These are phyloP conservation scores for Tremella yokohamensis DNA, from an alignment of 768 basidiomycete genomes.

Conservation along the genomic window DNA sequence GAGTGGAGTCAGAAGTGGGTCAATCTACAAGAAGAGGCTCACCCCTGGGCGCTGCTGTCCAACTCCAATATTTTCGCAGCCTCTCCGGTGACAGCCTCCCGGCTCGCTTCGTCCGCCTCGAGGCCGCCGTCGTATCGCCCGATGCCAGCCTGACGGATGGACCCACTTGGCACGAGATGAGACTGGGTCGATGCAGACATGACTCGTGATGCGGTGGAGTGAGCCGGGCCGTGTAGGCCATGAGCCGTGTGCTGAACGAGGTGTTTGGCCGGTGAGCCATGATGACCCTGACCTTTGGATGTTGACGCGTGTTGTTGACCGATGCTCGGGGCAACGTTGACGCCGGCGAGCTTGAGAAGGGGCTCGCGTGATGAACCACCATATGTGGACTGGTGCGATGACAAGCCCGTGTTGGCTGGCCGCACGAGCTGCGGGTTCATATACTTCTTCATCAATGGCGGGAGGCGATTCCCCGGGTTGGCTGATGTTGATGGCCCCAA, in stretches of 20 bases:
- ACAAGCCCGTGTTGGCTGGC: slow-evolving; percentile 40
- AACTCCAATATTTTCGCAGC: slow-evolving; percentile 76
- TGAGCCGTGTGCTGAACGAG: slow-evolving; percentile 46
- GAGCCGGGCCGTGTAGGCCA: slow-evolving; percentile 51
- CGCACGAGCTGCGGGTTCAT: slow-evolving; percentile 45
- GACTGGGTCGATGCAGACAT: slow-evolving; percentile 28
- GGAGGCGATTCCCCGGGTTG: slow-evolving; percentile 26
- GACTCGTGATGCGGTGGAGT: slow-evolving; percentile 42
- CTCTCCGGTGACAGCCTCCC: slow-evolving; percentile 66
- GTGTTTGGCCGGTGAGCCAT: slow-evolving; percentile 10
- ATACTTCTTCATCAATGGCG: slow-evolving; percentile 43
- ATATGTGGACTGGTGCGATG: slow-evolving; percentile 6
- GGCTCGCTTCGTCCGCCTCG: slow-evolving; percentile 71
- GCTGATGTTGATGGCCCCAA: slow-evolving; percentile 5
- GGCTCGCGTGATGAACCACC: slow-evolving; percentile 35
- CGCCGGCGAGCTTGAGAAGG: slow-evolving; percentile 46
- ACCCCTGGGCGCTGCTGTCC: slow-evolving; percentile 61
- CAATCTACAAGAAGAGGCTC: slow-evolving; percentile 10
- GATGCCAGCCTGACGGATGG: slow-evolving; percentile 46
- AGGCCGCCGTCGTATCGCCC: slow-evolving; percentile 94
- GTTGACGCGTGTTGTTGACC: background rate
- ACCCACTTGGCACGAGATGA: slow-evolving; percentile 3
- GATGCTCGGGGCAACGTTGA: slow-evolving; percentile 25
- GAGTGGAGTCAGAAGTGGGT: slow-evolving; percentile 10
- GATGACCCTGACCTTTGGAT: slow-evolving; percentile 8